Base-by-base conservation (phyloP, 768 basidiomycete genomes). In the Myochromella boudieri region DNA sequence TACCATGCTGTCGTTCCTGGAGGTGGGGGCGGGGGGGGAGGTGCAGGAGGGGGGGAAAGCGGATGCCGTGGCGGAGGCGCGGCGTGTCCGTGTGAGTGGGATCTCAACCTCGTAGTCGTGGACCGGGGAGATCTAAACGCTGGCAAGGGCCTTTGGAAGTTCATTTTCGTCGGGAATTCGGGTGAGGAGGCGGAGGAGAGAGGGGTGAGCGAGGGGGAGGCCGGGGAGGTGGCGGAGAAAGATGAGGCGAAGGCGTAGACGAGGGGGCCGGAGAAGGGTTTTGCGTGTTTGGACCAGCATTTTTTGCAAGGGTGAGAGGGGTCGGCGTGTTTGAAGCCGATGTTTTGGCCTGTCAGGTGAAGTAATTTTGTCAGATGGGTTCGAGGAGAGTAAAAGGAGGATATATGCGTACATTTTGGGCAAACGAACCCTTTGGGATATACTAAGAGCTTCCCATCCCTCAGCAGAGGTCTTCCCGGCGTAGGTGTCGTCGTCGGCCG, bases 261-360 rank as follows among this genome's bases (percentile, higher is more conserved):
- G 12, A 90, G 64, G 4, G 85, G 77, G 2, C 85, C 85, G 0
- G 69, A 58, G 62, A 82, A 91, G 0, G 75, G 69, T 53, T 77
- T 81, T 0, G 75, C 73, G 63, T 84, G 84, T 54, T 81, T 83
- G 5, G 74, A 67, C 90, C 89, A 92, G 67, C 91, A 92, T 46
- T 76, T 78, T 48, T 72, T 70, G 58, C 90, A 91, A 5, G 88
- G 85, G 46, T 80, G 69, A 1, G 71, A 60, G 0, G 86, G 85
- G 61, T 91, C 86, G 28, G 68, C 69, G 46, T 76, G 69, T 62
- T 87, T 88, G 66, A 83, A 91, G 2, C 90, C 89, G 0, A 76
- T 80, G 61, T 92, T 91, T 29, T 70, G 69, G 55, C 89, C 89
- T 91, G 21, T 18, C 5, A 17, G 6, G 6, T 6, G 33, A n/a